Conservation (phyloP, 2,329 filamentous ascomycete species). For the Pezicula carpinea region DNA sequence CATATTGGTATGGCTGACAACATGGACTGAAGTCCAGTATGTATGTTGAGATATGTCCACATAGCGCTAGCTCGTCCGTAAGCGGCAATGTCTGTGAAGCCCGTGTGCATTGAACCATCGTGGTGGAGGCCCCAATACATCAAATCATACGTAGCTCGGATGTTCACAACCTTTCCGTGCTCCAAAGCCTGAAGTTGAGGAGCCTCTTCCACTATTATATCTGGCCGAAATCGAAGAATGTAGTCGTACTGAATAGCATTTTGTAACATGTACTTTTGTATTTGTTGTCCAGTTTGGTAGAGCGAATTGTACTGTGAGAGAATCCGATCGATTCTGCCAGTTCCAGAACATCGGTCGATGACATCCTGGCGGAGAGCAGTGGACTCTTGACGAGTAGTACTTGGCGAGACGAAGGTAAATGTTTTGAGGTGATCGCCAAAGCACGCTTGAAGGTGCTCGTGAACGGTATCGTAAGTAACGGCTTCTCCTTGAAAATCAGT, state of each 20-base stretch:
- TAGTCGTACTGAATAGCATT: neutral
- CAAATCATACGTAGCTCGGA: neutral
- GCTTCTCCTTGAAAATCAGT: neutral
- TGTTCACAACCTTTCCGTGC: neutral
- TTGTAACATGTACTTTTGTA: slow-evolving; percentile 1
- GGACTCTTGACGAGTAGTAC: neutral
- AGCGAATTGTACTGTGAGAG: neutral
- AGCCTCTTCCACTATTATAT: neutral
- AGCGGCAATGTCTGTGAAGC: neutral
- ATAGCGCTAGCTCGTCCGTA: slow-evolving; percentile 1
- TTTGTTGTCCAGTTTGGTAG: neutral
- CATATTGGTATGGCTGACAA: neutral
- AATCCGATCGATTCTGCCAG: neutral
- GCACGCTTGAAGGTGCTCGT: neutral
- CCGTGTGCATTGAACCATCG: neutral
- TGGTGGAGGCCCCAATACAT: slow-evolving; percentile 1
- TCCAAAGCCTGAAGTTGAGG: neutral
- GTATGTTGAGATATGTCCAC: slow-evolving; percentile 2
- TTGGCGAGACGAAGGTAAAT: neutral
- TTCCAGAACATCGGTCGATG: neutral
- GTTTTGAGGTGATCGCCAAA: slow-evolving; percentile 1
- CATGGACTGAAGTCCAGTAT: neutral
- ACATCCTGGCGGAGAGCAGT: neutral
- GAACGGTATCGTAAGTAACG: neutral
- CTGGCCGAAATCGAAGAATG: neutral